These are phyloP conservation scores for Xylariaceae sp. DNA, from an alignment of 2,329 filamentous ascomycete genomes.

Conservation along the genomic window DNA sequence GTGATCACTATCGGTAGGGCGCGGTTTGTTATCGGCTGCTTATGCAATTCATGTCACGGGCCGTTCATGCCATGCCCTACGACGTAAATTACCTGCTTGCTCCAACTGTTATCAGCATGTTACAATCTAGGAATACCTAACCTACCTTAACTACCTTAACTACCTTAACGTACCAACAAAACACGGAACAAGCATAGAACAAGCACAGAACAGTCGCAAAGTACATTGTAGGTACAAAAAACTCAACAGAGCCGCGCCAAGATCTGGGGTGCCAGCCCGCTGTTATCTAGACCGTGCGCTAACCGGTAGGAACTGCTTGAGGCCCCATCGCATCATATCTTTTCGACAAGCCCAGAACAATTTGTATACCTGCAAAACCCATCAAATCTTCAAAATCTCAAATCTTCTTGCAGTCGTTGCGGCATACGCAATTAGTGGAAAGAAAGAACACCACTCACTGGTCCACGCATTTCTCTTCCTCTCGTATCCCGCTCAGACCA, in stretches of 20 bases:
- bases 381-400: conserved; percentile 7
- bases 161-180: no score
- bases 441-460: neutral
- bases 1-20: no score
- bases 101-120: no score
- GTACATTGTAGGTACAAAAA: neutral
- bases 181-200: no score
- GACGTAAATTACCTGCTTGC: no score
- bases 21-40: no score
- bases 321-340: conserved; percentile 13
- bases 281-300: neutral
- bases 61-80: no score
- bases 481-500: neutral
- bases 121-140: no score
- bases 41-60: no score
- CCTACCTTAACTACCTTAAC: no score
- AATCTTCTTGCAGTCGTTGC: neutral
- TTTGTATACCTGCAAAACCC: neutral
- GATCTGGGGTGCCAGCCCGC: conserved; percentile 11
- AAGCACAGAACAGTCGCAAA: no score
- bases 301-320: neutral
- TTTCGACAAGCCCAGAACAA: neutral
- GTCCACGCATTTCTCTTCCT: neutral
- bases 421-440: neutral
- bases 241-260: conserved; percentile 14